phyloP scores from a whole-genome alignment of 345 rosid species.

The Salix koriyanagi region DNA sequence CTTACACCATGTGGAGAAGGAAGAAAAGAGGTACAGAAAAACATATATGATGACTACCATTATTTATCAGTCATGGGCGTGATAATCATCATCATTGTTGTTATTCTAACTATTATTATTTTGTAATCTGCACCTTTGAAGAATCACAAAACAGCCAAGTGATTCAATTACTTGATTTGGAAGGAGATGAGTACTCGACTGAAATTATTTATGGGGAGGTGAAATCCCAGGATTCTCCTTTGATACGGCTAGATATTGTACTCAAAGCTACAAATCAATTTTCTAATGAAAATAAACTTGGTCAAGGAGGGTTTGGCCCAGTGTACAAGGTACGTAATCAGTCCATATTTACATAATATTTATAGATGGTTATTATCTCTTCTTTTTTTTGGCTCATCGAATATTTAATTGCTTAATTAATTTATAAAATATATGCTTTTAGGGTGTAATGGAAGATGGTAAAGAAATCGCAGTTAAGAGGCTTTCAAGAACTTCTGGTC shows the following conservation, averaged over 20 bases:
- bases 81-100: background rate
- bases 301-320: conserved; percentile 50
- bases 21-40: background rate
- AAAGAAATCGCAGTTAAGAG: conserved; percentile 30
- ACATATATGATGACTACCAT: too few species aligned
- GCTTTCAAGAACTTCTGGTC: conserved; percentile 24
- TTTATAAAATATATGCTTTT: background rate
- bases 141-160: background rate
- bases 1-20: conserved; percentile 1
- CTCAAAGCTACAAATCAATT: conserved; percentile 27
- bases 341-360: too few species aligned
- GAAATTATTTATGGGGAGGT: conserved; percentile 1
- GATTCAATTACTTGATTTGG: conserved; percentile 16
- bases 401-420: background rate
- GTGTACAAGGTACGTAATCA: conserved; percentile 36
- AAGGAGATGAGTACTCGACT: background rate
- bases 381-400: too few species aligned
- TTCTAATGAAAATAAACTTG: conserved; percentile 33
- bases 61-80: background rate
- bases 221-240: conserved; percentile 22
- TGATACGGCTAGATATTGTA: conserved; percentile 16
- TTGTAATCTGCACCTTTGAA: background rate
- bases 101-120: background rate
- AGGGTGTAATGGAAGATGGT: conserved; percentile 20
- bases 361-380: background rate